Base-by-base conservation (phyloP, 1,139 yeast species). In the Magnusiomyces fungicola region DNA sequence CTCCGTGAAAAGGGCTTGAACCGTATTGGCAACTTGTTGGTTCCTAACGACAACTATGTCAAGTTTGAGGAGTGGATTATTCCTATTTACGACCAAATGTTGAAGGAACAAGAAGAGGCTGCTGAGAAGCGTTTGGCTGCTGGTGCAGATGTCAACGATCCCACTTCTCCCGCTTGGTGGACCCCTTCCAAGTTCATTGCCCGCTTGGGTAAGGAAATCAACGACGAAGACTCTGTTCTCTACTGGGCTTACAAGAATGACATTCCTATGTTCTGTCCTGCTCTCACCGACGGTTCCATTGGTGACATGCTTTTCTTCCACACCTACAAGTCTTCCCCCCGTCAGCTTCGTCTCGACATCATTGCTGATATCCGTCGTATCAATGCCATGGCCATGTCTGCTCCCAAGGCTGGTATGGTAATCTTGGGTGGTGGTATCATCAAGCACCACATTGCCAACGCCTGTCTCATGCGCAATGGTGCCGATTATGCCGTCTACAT, bases 301-400 rank as follows among this genome's bases (percentile, higher is more conserved):
- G 99, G 99, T 55, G 99, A 92, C 66, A 92, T 92, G 99, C 76
- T 92, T 53, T 92, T 92, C 67, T 92, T 94, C 83, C 97, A 92
- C 69, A 92, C 98, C 18, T 92, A 89, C 76, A 89, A 87, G 69
- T 78, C 96, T 1, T 83, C 95, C 43, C 97, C 97, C 44, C 80
- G 80, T 58, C 96, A 89, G 64, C 71, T 94, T 53, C 78, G 95
- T 65, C 73, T 92, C 48, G 99, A 92, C 67, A 83, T 92, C 59
- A 98, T 92, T 32, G 85, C 88, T 45, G 99, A 92, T 68, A 92
- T 92, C 61, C 80, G 98, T 60, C 77, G 74, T 60, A 85, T 92
- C 66, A 94, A 92, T 69, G 80, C 95, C 52, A 76, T 90, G 83
- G 82, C 97, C 12, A 89, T 92, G 95, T 94, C 83, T 53, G 97